phyloP scores from a whole-genome alignment of 2,329 filamentous ascomycete genomes.

The Fusarium buxicola region DNA sequence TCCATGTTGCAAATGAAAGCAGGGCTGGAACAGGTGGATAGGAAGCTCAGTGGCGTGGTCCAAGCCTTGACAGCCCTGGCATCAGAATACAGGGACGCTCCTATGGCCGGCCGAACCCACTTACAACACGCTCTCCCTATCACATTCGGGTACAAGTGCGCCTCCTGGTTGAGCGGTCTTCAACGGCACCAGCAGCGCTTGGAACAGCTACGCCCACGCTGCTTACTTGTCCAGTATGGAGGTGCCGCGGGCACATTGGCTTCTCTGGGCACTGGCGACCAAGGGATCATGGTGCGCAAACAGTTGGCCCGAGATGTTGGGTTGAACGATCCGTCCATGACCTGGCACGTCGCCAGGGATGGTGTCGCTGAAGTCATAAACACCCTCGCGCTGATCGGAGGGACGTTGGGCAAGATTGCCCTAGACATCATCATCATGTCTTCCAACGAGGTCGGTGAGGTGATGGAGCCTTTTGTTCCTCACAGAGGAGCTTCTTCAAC shows the following conservation, averaged over 20 bases:
- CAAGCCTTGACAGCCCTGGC: slow-evolving; percentile 56
- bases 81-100: slow-evolving; percentile 60
- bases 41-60: slow-evolving; percentile 57
- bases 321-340: slow-evolving; percentile 62
- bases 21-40: slow-evolving; percentile 61
- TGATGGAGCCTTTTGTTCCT: slow-evolving; percentile 66
- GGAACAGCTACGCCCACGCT: slow-evolving; percentile 57
- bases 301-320: slow-evolving; percentile 61
- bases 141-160: slow-evolving; percentile 69
- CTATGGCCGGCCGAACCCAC: slow-evolving; percentile 69
- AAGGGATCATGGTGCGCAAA: slow-evolving; percentile 61
- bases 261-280: slow-evolving; percentile 60
- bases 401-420: slow-evolving; percentile 65
- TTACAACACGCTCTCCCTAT: slow-evolving; percentile 67
- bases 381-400: slow-evolving; percentile 64
- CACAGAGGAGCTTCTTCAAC: slow-evolving; percentile 66
- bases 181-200: slow-evolving; percentile 61
- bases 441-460: slow-evolving; percentile 62
- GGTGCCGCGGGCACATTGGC: slow-evolving; percentile 67
- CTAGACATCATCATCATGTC: slow-evolving; percentile 68
- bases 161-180: slow-evolving; percentile 64
- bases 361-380: slow-evolving; percentile 65
- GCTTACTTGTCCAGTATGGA: slow-evolving; percentile 66
- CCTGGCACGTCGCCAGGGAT: slow-evolving; percentile 68
- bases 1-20: slow-evolving; percentile 64